Evolutionary conservation across 2,329 filamentous ascomycete species (phyloP).

Genomic region (Botrytis squamosa): DNA sequence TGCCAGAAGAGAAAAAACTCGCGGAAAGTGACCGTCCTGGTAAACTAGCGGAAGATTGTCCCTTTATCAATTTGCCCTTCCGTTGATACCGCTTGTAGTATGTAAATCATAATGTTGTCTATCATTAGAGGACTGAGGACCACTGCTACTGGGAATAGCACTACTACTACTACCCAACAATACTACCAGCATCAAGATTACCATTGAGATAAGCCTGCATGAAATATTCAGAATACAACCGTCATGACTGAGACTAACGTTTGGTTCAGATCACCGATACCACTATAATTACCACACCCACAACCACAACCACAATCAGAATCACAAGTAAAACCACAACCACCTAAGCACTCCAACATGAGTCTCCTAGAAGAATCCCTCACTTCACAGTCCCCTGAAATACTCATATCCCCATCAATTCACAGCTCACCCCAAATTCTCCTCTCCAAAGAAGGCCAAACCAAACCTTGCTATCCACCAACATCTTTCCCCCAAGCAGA

Average conservation of each 20-base stretch:
- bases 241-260: neutral
- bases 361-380: neutral
- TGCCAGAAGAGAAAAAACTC: neutral
- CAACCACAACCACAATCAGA: no score
- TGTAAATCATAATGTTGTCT: neutral
- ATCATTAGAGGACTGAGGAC: neutral
- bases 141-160: neutral
- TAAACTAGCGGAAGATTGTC: accelerated
- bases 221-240: neutral
- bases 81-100: neutral
- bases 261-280: neutral
- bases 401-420: neutral
- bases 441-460: neutral
- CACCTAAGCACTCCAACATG: neutral
- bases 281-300: neutral
- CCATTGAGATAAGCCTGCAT: neutral
- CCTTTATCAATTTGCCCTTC: neutral
- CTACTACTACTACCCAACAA: neutral
- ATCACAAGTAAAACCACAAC: neutral
- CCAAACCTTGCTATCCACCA: neutral
- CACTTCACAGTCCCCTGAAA: neutral
- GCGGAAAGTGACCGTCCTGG: accelerated
- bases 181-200: neutral
- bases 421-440: neutral
- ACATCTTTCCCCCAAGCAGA: neutral